Percentiles rank a stretch among this genome's conserved stretches.
Conservation (phyloP, 139 green algal species). For the Zygnema circumcarinatum region DNA sequence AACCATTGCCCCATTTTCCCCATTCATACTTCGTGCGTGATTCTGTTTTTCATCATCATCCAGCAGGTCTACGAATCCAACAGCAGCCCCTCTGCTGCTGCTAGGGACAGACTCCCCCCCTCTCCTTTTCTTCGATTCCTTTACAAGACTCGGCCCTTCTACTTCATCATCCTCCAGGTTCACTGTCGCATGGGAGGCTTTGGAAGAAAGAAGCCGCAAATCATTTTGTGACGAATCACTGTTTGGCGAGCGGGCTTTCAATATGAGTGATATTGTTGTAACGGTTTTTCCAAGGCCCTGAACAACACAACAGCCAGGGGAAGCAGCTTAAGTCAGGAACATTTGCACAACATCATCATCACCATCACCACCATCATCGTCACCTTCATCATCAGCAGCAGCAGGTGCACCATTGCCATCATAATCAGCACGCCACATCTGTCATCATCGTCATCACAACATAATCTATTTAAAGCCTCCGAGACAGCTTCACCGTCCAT, state of each 20-base stretch:
- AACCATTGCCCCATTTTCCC: not conserved
- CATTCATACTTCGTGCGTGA: too few species aligned
- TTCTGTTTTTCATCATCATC: not conserved
- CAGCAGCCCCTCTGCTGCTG: not conserved
- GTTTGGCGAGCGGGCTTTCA: conserved; percentile 14
- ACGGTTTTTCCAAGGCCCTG: conserved; percentile 67
- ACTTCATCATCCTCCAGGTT: conserved; percentile 41
- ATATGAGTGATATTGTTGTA: conserved; percentile 51
- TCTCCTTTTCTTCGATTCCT: not conserved
- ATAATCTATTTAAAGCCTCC: too few species aligned
- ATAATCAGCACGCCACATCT: too few species aligned
- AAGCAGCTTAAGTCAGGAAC: conserved; percentile 29
- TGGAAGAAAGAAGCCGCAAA: not conserved
- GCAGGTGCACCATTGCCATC: too few species aligned
- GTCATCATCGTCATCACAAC: too few species aligned
- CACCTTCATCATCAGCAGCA: too few species aligned
- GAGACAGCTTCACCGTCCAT: too few species aligned
- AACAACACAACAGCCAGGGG: too few species aligned
- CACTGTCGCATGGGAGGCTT: not conserved
- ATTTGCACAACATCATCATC: conserved; percentile 10
- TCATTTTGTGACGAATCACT: not conserved
- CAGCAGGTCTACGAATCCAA: not conserved
- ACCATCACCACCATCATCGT: too few species aligned
- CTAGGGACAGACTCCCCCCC: not conserved
- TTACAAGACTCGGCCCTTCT: too few species aligned